Base-by-base conservation (phyloP, 2,329 filamentous ascomycete genomes). In the Pleoardoris graminearum region DNA sequence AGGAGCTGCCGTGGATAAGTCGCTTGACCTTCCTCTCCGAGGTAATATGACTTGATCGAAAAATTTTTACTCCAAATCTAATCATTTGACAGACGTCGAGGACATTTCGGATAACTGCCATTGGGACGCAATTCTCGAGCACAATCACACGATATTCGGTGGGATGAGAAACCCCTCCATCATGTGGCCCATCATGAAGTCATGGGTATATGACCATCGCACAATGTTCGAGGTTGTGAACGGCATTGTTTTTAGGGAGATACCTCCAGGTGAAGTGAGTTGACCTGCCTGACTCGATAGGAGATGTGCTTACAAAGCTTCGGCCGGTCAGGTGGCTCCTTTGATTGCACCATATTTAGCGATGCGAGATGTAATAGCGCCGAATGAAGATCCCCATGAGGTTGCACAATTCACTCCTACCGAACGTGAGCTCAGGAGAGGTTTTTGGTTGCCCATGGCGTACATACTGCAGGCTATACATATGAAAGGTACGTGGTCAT, bases 21-120 rank as follows among this genome's bases (percentile, higher is more conserved):
- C 61, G 4, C 60, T 63, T 3, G 42, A 59, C 25, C 48, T 67
- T 14, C 48, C 56, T 12, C 36, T 54, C 3, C 58, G 54, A 23
- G 51, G 69, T 71, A 62, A 55, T 16, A 7, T 52, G 58, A 47
- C 3, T 4, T 16, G 4, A 30, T 51, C 19, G 3, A 21, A 3
- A 37, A 41, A 33, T 21, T 21, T 16, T 27, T 50, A 36, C 12
- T 19, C 16, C 7, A 23, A n/a, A n/a, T 5, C 32, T 43, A 37
- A 48, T 61, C 65, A 43, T 4, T 11, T 14, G 11, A n/a, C 41
- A 70, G 65, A 53, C 21, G 61, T 59, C 30, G 39, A 44, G 2
- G 38, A 57, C 5, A 53, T 70, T 5, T 58, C 56, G 3, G 66
- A 71, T 50, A 68, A 69, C 39, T 56, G 65, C 43, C 69, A 73